phyloP scores from a whole-genome alignment of 352 stramenopile species.

The Thalassiosira hispida region DNA sequence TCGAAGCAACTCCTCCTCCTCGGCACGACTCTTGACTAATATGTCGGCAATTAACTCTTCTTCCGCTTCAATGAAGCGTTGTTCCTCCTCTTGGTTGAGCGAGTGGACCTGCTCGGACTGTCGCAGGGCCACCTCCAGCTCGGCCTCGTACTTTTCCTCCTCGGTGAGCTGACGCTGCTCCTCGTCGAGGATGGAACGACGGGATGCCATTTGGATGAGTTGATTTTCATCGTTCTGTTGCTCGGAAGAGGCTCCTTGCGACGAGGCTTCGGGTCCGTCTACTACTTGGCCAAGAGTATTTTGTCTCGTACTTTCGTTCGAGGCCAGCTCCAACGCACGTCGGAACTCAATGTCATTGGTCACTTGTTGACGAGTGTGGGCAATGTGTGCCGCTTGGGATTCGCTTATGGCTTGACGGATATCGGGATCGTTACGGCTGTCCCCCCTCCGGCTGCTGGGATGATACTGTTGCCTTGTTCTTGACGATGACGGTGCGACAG shows the following conservation, averaged over 20 bases:
- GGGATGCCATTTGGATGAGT: constrained; percentile 1
- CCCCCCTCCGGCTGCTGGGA: background rate
- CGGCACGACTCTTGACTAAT: background rate
- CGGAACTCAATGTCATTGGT: constrained; percentile 26
- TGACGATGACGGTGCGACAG: background rate
- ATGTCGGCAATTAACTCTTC: constrained; percentile 6
- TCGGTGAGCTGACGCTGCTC: background rate
- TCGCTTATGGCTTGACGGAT: constrained; percentile 10
- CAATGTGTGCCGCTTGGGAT: constrained; percentile 20
- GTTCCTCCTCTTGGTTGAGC: background rate
- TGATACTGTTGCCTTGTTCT: background rate
- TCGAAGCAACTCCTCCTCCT: background rate
- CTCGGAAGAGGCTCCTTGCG: background rate
- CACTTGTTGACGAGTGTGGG: constrained; percentile 21
- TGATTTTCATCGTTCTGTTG: constrained; percentile 1
- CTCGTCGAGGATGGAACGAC: constrained; percentile 3
- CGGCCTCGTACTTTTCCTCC: background rate
- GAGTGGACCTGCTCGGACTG: constrained; percentile 14
- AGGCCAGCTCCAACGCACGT: constrained; percentile 13
- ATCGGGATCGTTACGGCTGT: background rate
- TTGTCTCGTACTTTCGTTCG: background rate
- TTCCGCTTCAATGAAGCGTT: constrained; percentile 3
- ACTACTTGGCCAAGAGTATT: no score
- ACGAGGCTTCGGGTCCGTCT: no score
- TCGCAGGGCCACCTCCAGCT: constrained; percentile 11